phyloP scores from a whole-genome alignment of 202 grass and related monocot genomes.

The Cymbopogon flexuosus region DNA sequence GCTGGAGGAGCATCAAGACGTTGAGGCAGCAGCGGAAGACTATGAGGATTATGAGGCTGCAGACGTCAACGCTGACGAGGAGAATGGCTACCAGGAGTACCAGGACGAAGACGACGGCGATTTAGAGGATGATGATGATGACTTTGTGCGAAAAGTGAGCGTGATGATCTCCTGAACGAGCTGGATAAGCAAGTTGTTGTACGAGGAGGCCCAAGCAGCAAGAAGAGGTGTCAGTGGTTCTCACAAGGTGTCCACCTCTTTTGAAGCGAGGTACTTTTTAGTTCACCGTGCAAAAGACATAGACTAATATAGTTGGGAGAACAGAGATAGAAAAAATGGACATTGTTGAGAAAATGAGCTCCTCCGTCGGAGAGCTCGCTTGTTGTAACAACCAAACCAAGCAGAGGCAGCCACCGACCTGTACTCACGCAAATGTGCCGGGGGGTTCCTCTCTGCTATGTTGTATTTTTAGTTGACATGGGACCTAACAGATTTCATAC shows the following conservation, averaged over 20 bases:
- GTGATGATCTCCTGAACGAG: constrained; percentile 49
- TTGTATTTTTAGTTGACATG: constrained; percentile 25
- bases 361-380: background rate
- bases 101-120: constrained; percentile 33
- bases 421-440: background rate
- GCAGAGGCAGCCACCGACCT: background rate
- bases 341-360: constrained; percentile 12
- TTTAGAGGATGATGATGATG: constrained; percentile 54
- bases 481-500: constrained; percentile 22
- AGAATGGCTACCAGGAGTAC: too few relatives aligned
- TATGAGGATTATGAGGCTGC: constrained; percentile 38
- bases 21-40: constrained; percentile 30
- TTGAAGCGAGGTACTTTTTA: constrained; percentile 34
- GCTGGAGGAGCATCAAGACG: constrained; percentile 38
- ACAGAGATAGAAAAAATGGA: background rate
- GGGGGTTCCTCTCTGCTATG: background rate
- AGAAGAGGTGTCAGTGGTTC: background rate
- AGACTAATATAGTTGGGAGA: constrained; percentile 22
- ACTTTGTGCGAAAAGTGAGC: constrained; percentile 53
- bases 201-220: background rate
- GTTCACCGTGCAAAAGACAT: constrained; percentile 4
- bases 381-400: constrained; percentile 11
- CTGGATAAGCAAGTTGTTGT: background rate
- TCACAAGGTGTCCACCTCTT: constrained; percentile 25
- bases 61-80: too few relatives aligned